A percentile compares a stretch with the other conserved stretches of the same genome.
Conservation (phyloP, 495 filamentous ascomycete genomes). For the Podospora pseudoanserina region DNA sequence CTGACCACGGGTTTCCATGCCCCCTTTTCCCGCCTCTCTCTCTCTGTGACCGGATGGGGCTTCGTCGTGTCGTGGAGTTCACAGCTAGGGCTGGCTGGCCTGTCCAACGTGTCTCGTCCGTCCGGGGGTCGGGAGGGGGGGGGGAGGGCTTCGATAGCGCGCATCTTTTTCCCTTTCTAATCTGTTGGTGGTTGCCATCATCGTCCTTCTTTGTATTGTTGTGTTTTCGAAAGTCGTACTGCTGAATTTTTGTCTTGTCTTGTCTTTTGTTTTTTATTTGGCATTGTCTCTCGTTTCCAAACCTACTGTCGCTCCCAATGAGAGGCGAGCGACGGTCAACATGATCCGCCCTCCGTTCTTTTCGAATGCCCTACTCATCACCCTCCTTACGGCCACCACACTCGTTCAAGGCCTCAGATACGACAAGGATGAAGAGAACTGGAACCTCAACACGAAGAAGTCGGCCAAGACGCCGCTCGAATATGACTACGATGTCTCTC, state of each 20-base stretch:
- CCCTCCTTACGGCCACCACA: slow-evolving; percentile 26
- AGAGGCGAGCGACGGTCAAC: slow-evolving; percentile 30
- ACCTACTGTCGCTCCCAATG: slow-evolving; percentile 33
- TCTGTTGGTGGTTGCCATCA: slow-evolving; percentile 17
- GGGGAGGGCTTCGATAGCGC: slow-evolving; percentile 7
- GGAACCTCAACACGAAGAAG: slow-evolving; percentile 63
- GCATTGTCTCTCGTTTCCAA: slow-evolving; percentile 28
- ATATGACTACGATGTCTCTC: slow-evolving; percentile 49
- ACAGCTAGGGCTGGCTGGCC: slow-evolving; percentile 21
- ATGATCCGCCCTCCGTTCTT: slow-evolving; percentile 35
- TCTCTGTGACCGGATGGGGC: slow-evolving; percentile 6
- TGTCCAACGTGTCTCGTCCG: slow-evolving; percentile 17
- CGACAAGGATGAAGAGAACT: slow-evolving; percentile 49
- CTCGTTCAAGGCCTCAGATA: slow-evolving; percentile 50
- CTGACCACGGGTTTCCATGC: slow-evolving; percentile 4
- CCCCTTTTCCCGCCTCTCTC: slow-evolving; percentile 5
- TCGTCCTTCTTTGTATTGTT: slow-evolving; percentile 22
- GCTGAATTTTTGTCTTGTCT: slow-evolving; percentile 20
- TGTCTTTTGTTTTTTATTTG: slow-evolving; percentile 8
- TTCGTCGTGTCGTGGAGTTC: slow-evolving; percentile 19
- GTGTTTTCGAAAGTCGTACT: slow-evolving; percentile 20
- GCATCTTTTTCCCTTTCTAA: slow-evolving; percentile 23
- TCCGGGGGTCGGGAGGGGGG: too few species aligned
- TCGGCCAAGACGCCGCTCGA: slow-evolving; percentile 56
- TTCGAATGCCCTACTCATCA: slow-evolving; percentile 26